These are phyloP conservation scores for Globisporangium apiculatum DNA, from an alignment of 352 stramenopile species.

Conservation along the genomic window DNA sequence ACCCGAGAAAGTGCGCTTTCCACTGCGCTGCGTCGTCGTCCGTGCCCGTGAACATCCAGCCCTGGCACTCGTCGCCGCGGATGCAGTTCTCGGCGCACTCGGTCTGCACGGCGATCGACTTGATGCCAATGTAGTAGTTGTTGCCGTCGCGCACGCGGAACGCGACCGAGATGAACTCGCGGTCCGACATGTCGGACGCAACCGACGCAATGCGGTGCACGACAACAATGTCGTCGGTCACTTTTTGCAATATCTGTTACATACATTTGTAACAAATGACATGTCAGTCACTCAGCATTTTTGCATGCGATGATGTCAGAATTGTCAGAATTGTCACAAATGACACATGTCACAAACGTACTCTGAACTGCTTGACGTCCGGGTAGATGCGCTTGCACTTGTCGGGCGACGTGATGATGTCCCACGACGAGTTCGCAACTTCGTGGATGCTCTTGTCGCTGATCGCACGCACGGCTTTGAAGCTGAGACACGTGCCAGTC, in stretches of 20 bases:
- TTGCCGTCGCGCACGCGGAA: constrained; percentile 69
- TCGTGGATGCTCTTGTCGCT: constrained; percentile 65
- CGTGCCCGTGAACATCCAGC: constrained; percentile 77
- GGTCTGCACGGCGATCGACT: constrained; percentile 66
- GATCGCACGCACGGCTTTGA: constrained; percentile 57
- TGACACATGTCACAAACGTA: constrained; percentile 16
- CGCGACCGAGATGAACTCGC: constrained; percentile 72
- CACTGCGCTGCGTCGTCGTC: constrained; percentile 56
- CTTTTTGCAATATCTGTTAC: constrained; percentile 62
- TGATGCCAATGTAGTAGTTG: constrained; percentile 74
- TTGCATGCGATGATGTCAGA: too few relatives aligned
- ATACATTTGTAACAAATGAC: too few relatives aligned
- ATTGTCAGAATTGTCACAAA: background rate
- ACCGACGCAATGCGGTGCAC: constrained; percentile 71
- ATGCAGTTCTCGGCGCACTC: constrained; percentile 73
- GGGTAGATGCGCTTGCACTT: constrained; percentile 82
- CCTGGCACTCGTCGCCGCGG: constrained; percentile 72
- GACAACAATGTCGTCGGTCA: constrained; percentile 80
- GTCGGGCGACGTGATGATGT: constrained; percentile 78
- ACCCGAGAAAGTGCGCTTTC: constrained; percentile 77
- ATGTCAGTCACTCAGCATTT: too few relatives aligned
- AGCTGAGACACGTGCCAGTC: constrained; percentile 67
- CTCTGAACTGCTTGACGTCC: constrained; percentile 76
- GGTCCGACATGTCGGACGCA: constrained; percentile 63
- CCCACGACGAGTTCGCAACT: constrained; percentile 65